A percentile compares a stretch with the other conserved stretches of the same genome.
phyloP scores from a whole-genome alignment of 345 rosid species.

The Turritis glabra region DNA sequence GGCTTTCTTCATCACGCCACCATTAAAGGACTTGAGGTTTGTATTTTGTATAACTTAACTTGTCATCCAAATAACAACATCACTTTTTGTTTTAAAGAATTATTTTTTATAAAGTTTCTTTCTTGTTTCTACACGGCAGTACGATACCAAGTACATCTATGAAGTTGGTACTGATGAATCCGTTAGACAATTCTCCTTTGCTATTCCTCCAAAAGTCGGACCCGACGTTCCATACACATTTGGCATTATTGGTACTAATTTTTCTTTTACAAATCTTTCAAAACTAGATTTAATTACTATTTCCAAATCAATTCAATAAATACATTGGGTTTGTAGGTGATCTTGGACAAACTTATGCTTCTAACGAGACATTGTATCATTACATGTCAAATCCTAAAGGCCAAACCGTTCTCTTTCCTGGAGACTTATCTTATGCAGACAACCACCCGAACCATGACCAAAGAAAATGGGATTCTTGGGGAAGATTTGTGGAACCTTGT shows the following conservation, averaged over 20 bases:
- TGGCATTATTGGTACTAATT: constrained; percentile 60
- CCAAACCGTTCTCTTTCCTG: constrained; percentile 48
- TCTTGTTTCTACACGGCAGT: constrained; percentile 34
- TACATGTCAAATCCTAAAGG: constrained; percentile 51
- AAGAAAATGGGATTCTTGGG: constrained; percentile 53
- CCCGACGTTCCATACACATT: constrained; percentile 71
- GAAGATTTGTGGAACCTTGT: constrained; percentile 46
- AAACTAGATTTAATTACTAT: neutral
- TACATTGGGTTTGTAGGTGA: constrained; percentile 41
- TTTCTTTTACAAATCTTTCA: neutral
- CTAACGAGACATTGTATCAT: constrained; percentile 51
- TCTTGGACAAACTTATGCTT: constrained; percentile 57
- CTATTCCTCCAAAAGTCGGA: constrained; percentile 59
- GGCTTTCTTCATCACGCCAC: constrained; percentile 55
- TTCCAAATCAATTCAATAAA: neutral
- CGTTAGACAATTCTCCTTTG: constrained; percentile 48
- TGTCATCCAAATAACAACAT: neutral
- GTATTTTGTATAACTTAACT: constrained; percentile 6
- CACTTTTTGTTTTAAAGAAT: neutral
- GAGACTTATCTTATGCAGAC: constrained; percentile 55
- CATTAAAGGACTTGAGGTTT: constrained; percentile 46
- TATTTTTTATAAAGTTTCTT: neutral
- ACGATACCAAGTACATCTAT: constrained; percentile 55
- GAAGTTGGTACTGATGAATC: constrained; percentile 46
- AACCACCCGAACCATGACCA: constrained; percentile 46